Evolutionary conservation across 208 protist genomes (phyloP).

Genomic region (Leishmania gerbilli): DNA sequence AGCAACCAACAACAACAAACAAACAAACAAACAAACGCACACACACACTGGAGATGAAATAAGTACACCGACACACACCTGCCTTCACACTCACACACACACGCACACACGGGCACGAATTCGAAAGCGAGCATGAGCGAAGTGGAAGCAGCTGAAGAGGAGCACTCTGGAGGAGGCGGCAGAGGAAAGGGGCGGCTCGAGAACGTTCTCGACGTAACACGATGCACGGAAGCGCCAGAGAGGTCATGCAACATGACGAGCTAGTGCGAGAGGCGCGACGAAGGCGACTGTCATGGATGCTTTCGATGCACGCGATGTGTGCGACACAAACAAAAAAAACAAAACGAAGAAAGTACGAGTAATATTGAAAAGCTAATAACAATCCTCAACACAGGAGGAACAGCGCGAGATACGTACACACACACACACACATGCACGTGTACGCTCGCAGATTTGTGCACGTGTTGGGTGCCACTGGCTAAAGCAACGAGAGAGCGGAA

Average conservation of each 20-base stretch:
- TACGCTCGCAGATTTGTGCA: background rate
- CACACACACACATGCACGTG: background rate
- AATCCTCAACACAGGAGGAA: background rate
- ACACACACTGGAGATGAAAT: background rate
- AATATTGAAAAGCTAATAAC: background rate
- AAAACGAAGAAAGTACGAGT: background rate
- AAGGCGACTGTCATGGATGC: background rate
- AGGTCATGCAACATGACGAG: background rate
- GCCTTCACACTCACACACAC: background rate
- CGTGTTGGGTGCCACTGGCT: background rate
- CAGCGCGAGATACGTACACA: background rate
- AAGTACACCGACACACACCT: background rate
- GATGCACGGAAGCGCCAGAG: background rate
- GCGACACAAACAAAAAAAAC: background rate
- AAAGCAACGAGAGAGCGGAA: background rate
- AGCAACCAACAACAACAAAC: background rate
- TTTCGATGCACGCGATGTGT: background rate
- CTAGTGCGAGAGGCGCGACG: background rate
- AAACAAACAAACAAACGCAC: background rate
- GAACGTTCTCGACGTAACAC: background rate
- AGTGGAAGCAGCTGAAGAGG: background rate
- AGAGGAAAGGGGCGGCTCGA: background rate
- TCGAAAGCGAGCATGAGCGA: background rate
- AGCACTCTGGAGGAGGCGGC: background rate
- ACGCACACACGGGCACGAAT: background rate